Evolutionary conservation across 306 rosid genomes (phyloP), one percentile per base, ranked within the genome.

Genomic region (Pyrus betulifolia): DNA sequence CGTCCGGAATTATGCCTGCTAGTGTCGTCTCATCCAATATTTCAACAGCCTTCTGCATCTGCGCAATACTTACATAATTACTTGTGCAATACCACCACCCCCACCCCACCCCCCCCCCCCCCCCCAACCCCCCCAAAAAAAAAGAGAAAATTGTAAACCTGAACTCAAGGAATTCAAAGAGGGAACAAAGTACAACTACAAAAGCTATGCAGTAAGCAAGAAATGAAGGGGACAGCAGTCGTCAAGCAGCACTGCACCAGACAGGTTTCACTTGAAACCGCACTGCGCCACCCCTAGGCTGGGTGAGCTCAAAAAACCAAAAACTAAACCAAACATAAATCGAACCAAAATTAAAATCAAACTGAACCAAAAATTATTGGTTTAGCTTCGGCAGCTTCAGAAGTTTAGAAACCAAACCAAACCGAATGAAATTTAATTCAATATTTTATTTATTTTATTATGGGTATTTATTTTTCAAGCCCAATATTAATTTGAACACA

Each of bases 21-120:
- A 95, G 79, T 70, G 86, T 57, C 98, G 90, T 92, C 88, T 88
- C 97, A 84, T 95, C 96, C 83, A 95, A 85, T 84, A 90, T 84
- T 77, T 79, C 85, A 70, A 87, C 91, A 72, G 97, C 97, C 88
- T 84, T 92, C 67, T 82, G 90, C 89, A 95, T 89, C 98, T 95
- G 86, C 82, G 86, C 82, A 87, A 84, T 4, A 63, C 44, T 30
- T 15, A 30, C 22, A 23, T 23, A 23, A 23, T 23, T 23, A 23
- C 25, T 23, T 23, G 25, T 23, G 25, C 25, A 23, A 23, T 23
- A 23, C 25, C 25, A 23, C 25, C 25, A 23, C 25, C 25, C 25
- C 25, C 25, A 23, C 25, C 25, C 25, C 25, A 23, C 25, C 25
- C 25, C 25, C 0, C 25, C 25, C 25, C 25, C 1, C 25, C 25